Evolutionary conservation across 2,329 filamentous ascomycete genomes (phyloP).

Genomic region (Curvularia sp.): DNA sequence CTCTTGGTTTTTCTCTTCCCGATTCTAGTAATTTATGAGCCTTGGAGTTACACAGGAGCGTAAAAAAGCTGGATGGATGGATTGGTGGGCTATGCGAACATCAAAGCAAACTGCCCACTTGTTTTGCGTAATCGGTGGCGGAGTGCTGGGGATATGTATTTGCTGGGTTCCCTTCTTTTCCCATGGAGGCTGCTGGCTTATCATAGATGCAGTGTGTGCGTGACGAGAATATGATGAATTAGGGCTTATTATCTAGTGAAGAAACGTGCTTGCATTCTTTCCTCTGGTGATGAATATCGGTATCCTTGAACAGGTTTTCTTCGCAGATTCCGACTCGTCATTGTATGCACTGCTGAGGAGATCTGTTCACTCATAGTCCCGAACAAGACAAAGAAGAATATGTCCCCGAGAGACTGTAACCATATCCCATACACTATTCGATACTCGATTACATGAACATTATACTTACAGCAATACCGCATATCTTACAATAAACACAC

Average conservation of each 20-base stretch:
- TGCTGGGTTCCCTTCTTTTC: neutral
- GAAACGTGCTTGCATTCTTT: neutral
- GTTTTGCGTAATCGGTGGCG: neutral
- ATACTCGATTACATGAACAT: neutral
- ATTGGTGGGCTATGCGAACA: conserved; percentile 7
- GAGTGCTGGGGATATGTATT: neutral
- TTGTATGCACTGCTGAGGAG: neutral
- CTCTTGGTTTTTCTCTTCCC: neutral
- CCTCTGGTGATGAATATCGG: neutral
- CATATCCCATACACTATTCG: neutral
- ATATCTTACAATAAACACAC: neutral
- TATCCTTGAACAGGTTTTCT: neutral
- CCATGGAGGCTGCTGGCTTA: neutral
- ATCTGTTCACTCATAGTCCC: too few species aligned
- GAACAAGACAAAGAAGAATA: neutral
- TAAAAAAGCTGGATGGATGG: conserved; percentile 10
- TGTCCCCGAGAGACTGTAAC: neutral
- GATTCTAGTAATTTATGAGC: conserved; percentile 10
- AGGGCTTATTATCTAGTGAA: neutral
- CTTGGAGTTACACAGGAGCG: conserved; percentile 11
- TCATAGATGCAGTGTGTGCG: neutral
- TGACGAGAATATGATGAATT: neutral
- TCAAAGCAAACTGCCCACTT: neutral
- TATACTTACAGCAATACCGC: neutral
- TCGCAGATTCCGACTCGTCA: neutral